Evolutionary conservation across 2,329 filamentous ascomycete genomes (phyloP), one percentile per base, ranked within the genome.

Genomic region (Pseudogymnoascus sp.): DNA sequence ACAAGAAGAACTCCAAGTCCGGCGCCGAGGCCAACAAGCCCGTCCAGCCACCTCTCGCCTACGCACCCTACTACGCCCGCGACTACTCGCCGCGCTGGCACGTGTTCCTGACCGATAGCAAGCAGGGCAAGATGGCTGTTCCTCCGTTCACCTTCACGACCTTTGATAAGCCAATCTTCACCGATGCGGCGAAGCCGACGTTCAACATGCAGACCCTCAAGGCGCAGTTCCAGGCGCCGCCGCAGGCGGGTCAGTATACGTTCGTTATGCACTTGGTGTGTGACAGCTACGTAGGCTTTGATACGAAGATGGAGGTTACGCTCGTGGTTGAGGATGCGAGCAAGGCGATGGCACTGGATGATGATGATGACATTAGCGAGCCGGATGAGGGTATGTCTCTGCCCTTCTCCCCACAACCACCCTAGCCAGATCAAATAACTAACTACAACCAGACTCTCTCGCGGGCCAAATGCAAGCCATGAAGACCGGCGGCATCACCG

Each of bases 201-300:
- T 99, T 91, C 78, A 88, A 93, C 71, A 88, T 99, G 78, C 93
- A 97, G 76, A 99, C 95, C 2, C 81, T 97, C 72, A 97, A 96
- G 81, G 93, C 96, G 75, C 91, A 97, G 75, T 99, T 99, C 76
- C 91, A 93, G 68, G 93, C 95, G 1, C 95, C 95, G 47, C 92
- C 93, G 23, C 90, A 96, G 74, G 85, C 91, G 4, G 95, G 93
- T 54, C 89, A 93, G 75, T 99, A 96, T 78, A 93, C 90, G 1
- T 99, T 99, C 74, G 89, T 92, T 66, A 90, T 97, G 86, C 89
- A 97, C 75, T 80, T 97, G 67, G 82, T 97, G 62, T 97, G 93
- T 73, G 95, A 99, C 77, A 93, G 90, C 73, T 99, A 99, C 71
- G 82, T 99, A 54, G 95, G 95, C 54, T 91, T 97, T 69, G 96